phyloP scores from a whole-genome alignment of 306 rosid genomes.

The Calophaca sinica region DNA sequence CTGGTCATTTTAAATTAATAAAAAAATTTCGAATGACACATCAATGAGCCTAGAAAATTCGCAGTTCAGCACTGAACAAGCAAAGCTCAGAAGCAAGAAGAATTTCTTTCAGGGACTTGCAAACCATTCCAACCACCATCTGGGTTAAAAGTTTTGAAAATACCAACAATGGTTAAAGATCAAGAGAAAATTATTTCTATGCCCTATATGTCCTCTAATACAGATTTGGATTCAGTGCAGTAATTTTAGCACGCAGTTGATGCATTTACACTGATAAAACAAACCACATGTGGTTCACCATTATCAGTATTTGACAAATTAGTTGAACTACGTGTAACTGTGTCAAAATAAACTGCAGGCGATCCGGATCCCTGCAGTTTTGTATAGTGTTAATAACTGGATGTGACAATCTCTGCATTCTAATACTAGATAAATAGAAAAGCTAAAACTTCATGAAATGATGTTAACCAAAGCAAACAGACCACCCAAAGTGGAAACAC shows the following conservation, averaged over 20 bases:
- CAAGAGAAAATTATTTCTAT: neutral
- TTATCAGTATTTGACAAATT: too few relatives aligned
- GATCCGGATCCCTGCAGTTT: too few relatives aligned
- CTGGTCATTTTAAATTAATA: neutral
- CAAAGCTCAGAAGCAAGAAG: too few relatives aligned
- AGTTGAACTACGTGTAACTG: too few relatives aligned
- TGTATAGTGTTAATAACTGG: neutral
- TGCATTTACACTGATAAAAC: too few relatives aligned
- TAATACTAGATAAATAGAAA: neutral
- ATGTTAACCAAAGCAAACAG: neutral
- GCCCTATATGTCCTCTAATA: neutral
- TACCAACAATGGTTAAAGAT: neutral
- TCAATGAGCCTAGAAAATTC: neutral
- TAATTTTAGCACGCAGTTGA: too few relatives aligned
- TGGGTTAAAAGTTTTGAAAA: neutral
- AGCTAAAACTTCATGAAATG: neutral
- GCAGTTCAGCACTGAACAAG: neutral
- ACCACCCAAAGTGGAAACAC: neutral
- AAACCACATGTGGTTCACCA: too few relatives aligned
- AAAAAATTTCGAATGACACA: too few relatives aligned
- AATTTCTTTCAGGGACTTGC: constrained; percentile 2
- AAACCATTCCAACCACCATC: neutral
- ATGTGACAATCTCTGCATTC: neutral
- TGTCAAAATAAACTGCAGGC: too few relatives aligned
- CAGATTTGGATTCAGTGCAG: too few relatives aligned